Evolutionary conservation across 176 grass and related monocot species (phyloP).

Genomic region (Zoysia japonica): DNA sequence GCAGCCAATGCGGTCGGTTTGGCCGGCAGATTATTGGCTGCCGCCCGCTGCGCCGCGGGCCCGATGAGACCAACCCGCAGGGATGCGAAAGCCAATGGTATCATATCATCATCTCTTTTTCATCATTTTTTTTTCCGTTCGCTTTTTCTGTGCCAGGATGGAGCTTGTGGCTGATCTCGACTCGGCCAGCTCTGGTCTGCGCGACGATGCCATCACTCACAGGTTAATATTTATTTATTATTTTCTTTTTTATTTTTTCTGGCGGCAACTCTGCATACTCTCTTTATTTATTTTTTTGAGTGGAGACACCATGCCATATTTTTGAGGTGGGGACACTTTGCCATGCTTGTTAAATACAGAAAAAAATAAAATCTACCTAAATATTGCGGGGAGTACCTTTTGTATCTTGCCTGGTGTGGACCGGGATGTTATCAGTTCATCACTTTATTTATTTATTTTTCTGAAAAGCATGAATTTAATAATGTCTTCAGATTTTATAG

Average conservation of each 20-base stretch:
- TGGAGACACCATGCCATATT: no score
- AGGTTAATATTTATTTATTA: background rate
- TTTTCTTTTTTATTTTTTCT: background rate
- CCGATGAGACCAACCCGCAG: constrained; percentile 18
- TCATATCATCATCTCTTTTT: background rate
- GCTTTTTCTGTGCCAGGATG: background rate
- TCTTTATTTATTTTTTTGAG: constrained; percentile 20
- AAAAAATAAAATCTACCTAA: background rate
- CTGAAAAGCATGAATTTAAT: background rate
- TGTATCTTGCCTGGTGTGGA: constrained; percentile 25
- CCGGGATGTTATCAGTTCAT: constrained; percentile 23
- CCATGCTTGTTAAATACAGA: background rate
- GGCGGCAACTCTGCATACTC: background rate
- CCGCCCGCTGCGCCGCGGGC: constrained; percentile 45
- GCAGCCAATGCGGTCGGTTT: constrained; percentile 37
- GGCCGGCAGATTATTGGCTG: constrained; percentile 42
- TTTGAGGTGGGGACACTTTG: constrained; percentile 13
- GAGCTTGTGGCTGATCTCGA: constrained; percentile 35
- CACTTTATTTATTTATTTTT: background rate
- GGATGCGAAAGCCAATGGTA: constrained; percentile 13
- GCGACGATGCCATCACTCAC: constrained; percentile 16
- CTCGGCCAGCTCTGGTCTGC: constrained; percentile 12
- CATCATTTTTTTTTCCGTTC: background rate
- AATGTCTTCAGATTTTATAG: background rate
- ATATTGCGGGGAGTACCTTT: background rate